Percentiles rank a stretch among this genome's conserved stretches.
Conservation (phyloP, 2,329 filamentous ascomycete species). For the Cytospora piceae region DNA sequence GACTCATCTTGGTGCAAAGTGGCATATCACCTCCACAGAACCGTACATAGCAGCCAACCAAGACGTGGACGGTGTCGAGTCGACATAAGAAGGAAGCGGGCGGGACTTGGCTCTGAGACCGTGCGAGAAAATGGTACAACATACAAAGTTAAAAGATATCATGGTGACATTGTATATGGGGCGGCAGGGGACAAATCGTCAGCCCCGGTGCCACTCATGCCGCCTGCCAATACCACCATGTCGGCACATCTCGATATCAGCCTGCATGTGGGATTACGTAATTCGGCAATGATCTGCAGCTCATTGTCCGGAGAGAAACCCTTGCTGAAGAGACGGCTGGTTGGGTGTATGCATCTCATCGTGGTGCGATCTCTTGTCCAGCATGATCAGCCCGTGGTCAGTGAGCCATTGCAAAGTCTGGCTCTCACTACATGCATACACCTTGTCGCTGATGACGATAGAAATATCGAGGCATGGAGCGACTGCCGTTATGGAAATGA, state of each 20-base stretch:
- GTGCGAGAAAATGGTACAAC: not conserved
- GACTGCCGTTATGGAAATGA: too few relatives aligned
- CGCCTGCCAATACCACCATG: constrained; percentile 3
- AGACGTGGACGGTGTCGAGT: not conserved
- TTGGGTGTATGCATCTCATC: not conserved
- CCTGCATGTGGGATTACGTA: not conserved
- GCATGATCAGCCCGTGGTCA: not conserved
- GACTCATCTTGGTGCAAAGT: not conserved
- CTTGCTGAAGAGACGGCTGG: not conserved
- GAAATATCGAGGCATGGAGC: too few relatives aligned
- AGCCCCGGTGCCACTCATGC: constrained; percentile 1
- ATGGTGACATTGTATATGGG: not conserved
- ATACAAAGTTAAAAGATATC: constrained; percentile 32
- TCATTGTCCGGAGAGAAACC: not conserved
- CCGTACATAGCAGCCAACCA: not conserved
- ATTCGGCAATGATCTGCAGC: not conserved
- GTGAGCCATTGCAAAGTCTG: not conserved
- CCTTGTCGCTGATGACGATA: not conserved
- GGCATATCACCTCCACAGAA: not conserved
- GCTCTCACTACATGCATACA: not conserved
- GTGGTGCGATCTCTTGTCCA: not conserved
- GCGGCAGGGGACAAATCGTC: not conserved
- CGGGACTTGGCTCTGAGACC: not conserved
- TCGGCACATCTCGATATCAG: not conserved
- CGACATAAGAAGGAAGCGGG: not conserved